phyloP scores from a whole-genome alignment of 2,329 filamentous ascomycete genomes.

The Aphanoascus verrucosus region DNA sequence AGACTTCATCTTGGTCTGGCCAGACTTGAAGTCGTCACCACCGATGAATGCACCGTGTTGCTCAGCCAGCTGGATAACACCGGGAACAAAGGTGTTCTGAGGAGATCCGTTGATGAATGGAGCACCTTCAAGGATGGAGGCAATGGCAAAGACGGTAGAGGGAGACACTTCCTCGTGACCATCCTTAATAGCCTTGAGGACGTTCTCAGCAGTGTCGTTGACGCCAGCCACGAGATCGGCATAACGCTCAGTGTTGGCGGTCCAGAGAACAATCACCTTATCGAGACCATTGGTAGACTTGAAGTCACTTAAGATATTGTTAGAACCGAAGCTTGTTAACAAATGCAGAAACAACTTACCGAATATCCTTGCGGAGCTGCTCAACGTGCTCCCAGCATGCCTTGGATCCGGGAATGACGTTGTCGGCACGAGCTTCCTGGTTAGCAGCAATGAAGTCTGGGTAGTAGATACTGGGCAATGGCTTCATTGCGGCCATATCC shows the following conservation, averaged over 20 bases:
- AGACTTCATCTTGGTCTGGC: slow-evolving; percentile 99
- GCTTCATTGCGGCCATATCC: slow-evolving; percentile 81
- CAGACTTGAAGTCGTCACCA: slow-evolving; percentile 98
- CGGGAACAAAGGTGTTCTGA: slow-evolving; percentile 97
- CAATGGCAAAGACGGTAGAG: slow-evolving; percentile 91
- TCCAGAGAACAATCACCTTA: slow-evolving; percentile 97
- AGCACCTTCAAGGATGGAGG: slow-evolving; percentile 75
- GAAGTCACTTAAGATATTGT: slow-evolving; percentile 55
- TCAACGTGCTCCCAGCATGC: slow-evolving; percentile 82
- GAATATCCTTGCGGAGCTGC: slow-evolving; percentile 84
- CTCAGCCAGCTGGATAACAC: slow-evolving; percentile 79
- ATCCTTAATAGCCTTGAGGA: slow-evolving; percentile 73
- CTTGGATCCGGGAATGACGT: slow-evolving; percentile 71
- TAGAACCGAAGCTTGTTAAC: slow-evolving; percentile 6
- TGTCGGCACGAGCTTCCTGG: slow-evolving; percentile 93
- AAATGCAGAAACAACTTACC: slow-evolving; percentile 38
- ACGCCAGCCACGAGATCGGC: slow-evolving; percentile 77
- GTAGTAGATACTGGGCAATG: slow-evolving; percentile 93
- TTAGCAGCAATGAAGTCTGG: slow-evolving; percentile 99
- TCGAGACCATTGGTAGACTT: slow-evolving; percentile 75
- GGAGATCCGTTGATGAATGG: slow-evolving; percentile 99
- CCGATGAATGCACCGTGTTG: slow-evolving; percentile 82
- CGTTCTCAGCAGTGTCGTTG: slow-evolving; percentile 93
- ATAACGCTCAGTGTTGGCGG: slow-evolving; percentile 96
- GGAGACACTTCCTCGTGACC: slow-evolving; percentile 89